Evolutionary conservation across 129 eudicot species (phyloP).

Genomic region (Saposhnikovia divaricata): DNA sequence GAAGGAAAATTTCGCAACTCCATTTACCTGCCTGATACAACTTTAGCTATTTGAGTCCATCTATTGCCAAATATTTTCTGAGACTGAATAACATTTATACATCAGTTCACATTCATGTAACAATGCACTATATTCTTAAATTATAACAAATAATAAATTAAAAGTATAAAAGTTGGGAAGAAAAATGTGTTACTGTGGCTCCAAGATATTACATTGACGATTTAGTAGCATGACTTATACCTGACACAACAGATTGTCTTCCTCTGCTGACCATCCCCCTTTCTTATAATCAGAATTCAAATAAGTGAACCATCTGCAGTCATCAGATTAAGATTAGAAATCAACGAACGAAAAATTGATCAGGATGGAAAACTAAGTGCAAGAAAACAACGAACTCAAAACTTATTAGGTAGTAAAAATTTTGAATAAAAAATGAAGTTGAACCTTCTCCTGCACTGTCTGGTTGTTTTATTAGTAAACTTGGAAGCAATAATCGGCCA

Average conservation of each 20-base stretch:
- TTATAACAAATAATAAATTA: no score
- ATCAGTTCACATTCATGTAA: background rate
- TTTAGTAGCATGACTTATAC: background rate
- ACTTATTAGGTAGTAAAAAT: background rate
- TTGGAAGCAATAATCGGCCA: constrained; percentile 87
- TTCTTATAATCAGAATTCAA: constrained; percentile 88
- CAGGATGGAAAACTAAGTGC: no score
- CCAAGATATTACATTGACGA: no score
- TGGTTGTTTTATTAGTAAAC: constrained; percentile 75
- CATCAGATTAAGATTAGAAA: background rate
- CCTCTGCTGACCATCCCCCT: constrained; percentile 97
- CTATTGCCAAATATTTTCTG: constrained; percentile 89
- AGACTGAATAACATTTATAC: constrained; percentile 42
- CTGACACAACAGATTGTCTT: constrained; percentile 54
- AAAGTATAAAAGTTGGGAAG: no score
- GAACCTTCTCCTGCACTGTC: constrained; percentile 97
- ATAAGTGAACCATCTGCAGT: constrained; percentile 83
- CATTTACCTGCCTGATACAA: constrained; percentile 87
- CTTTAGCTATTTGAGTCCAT: constrained; percentile 99
- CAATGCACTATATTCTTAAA: background rate
- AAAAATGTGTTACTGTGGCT: no score
- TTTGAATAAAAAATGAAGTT: background rate
- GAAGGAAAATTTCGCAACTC: background rate
- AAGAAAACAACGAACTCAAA: no score
- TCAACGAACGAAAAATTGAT: no score